Conservation (phyloP, 495 filamentous ascomycete species). For the Podospora bellae-mahoneyi region DNA sequence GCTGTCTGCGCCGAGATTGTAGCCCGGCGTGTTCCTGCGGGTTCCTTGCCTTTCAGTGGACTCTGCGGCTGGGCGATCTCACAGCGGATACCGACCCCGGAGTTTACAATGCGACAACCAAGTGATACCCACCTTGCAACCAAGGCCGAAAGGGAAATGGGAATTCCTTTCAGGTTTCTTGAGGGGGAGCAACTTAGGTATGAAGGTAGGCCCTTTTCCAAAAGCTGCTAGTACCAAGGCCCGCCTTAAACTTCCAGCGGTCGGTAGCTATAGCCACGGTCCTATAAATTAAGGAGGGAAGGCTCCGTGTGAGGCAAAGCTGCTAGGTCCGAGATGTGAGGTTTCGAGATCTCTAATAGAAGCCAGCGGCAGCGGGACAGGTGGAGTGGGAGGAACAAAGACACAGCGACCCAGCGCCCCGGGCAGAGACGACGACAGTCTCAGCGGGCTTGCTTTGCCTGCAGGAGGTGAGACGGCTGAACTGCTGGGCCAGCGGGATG, state of each 20-base stretch:
- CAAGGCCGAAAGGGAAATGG: background rate
- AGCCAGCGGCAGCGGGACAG: background rate
- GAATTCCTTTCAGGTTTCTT: background rate
- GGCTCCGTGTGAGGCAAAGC: background rate
- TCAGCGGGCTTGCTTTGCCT: background rate
- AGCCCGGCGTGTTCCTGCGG: background rate
- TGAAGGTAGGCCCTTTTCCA: background rate
- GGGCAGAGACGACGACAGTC: background rate
- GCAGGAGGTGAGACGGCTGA: background rate
- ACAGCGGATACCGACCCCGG: background rate
- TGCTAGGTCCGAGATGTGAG: background rate
- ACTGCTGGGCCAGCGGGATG: background rate
- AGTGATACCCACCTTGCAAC: background rate
- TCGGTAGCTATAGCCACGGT: background rate
- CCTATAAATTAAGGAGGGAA: background rate
- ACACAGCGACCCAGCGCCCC: background rate
- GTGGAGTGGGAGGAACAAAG: background rate
- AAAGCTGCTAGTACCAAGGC: background rate
- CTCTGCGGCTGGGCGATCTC: background rate
- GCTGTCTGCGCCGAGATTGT: slow-evolving; percentile 2
- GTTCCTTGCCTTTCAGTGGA: slow-evolving; percentile 2
- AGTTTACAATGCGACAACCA: background rate
- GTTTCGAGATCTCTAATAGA: background rate
- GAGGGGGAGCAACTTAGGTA: background rate
- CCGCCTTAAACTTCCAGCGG: background rate